Conservation (phyloP, 148 eudicot species). For the Cornus controversa region DNA sequence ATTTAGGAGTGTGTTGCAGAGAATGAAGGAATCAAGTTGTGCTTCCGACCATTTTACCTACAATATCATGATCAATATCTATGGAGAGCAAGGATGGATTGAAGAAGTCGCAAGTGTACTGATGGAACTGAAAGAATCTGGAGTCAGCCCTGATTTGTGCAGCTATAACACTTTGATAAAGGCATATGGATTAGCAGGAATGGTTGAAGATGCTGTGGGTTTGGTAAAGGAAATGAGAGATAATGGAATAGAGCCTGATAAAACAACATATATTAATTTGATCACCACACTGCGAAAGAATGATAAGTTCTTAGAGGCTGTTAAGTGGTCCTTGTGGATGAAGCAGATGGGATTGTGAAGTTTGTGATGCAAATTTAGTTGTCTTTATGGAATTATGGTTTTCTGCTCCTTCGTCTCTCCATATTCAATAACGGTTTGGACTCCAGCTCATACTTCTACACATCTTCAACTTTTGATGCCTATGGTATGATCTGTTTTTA, state of each 20-base stretch:
- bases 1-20: conserved; percentile 58
- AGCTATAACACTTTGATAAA: conserved; percentile 91
- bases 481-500: neutral
- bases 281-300: conserved; percentile 66
- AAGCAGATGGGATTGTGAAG: conserved; percentile 76
- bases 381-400: neutral
- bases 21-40: conserved; percentile 57
- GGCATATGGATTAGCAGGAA: conserved; percentile 96
- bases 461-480: neutral
- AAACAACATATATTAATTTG: conserved; percentile 61
- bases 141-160: conserved; percentile 72
- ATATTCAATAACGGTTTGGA: neutral
- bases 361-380: neutral
- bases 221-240: conserved; percentile 82
- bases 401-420: conserved; percentile 8
- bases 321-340: conserved; percentile 99
- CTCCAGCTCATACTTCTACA: neutral
- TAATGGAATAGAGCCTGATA: conserved; percentile 73
- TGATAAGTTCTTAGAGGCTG: conserved; percentile 86
- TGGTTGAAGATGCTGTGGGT: conserved; percentile 90
- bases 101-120: conserved; percentile 74
- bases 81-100: conserved; percentile 88
- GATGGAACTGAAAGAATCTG: conserved; percentile 68
- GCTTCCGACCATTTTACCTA: conserved; percentile 68
- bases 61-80: conserved; percentile 81